phyloP scores from a whole-genome alignment of 2,329 filamentous ascomycete species.

The Cercospora berteroae region DNA sequence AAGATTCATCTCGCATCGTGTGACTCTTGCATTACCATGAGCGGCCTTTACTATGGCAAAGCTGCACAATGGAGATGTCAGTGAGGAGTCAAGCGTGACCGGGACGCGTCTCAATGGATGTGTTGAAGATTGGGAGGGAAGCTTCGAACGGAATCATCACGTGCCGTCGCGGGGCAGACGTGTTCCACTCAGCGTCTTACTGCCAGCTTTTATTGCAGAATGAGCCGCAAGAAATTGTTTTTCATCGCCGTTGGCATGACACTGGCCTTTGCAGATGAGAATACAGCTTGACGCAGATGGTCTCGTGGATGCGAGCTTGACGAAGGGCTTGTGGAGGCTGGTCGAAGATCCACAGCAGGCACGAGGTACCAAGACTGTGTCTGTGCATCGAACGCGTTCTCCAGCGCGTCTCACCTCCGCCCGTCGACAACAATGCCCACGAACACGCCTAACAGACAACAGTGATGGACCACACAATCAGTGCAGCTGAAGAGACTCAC shows the following conservation, averaged over 20 bases:
- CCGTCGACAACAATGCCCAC: constrained; percentile 2
- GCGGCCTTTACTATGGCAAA: not conserved
- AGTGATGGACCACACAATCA: constrained; percentile 2
- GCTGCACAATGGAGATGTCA: not conserved
- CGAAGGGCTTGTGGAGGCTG: not conserved
- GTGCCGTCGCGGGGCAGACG: not conserved
- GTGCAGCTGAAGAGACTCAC: not conserved
- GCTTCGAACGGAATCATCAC: not conserved
- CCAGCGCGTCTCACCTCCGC: constrained; percentile 5
- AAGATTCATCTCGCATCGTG: not conserved
- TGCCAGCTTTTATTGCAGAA: not conserved
- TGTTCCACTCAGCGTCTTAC: not conserved
- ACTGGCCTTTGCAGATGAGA: not conserved
- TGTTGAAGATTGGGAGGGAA: not conserved
- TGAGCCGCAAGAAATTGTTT: not conserved
- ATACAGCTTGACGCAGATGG: not conserved
- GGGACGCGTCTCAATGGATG: not conserved
- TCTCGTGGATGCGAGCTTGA: not conserved
- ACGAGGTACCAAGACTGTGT: not conserved
- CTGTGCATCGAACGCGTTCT: constrained; percentile 9
- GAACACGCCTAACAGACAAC: not conserved
- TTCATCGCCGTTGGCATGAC: not conserved
- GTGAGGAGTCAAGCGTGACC: not conserved
- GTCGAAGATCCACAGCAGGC: not conserved
- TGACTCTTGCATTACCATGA: not conserved